Base-by-base conservation (phyloP, 192 early-diverging fungal genomes). In the Kappamyces sp. region DNA sequence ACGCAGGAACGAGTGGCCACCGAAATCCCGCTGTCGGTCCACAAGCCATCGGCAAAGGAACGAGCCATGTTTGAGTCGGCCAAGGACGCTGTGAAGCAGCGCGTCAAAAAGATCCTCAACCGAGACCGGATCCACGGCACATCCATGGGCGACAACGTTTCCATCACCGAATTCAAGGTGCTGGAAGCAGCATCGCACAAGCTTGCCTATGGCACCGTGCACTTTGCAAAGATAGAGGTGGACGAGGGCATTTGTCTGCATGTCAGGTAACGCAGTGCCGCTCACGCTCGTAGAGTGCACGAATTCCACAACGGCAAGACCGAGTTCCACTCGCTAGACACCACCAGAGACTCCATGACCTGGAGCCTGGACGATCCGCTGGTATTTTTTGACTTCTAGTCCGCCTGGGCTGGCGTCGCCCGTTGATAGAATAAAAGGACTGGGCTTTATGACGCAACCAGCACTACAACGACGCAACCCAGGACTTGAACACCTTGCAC, bases 401-500 rank as follows among this genome's bases (percentile, higher is more conserved):
- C 22, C 22, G 22, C 0, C 22, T 22, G 22, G 22, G 22, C 22
- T 22, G 22, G 22, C 22, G 22, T 0, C 22, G 22, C 22, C 22
- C 22, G 22, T 22, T 22, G 22, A 22, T 0, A 22, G 22, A 22
- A 22, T 22, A 22, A 22, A 22, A 22, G 22, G 22, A 22, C 22
- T 22, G 22, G 22, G 22, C 22, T 22, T 22, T 22, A 22, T 22
- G 22, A 22, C 22, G 22, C 22, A 22, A 0, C 22, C 22, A 22
- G 22, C 22, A 22, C 22, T 22, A 22, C 53, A 55, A 55, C 15
- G 40, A 15, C 3, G 62, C 57, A 45, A 69, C 63, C 67, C 67
- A 69, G 49, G 49, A 15, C 29, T 48, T 45, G 53, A 64, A 69
- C 49, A 60, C 38, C 4, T 50, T 8, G 48, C 67, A 69, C 2